Evolutionary conservation across 352 stramenopile genomes (phyloP).

Genomic region (Globisporangium yorkense): DNA sequence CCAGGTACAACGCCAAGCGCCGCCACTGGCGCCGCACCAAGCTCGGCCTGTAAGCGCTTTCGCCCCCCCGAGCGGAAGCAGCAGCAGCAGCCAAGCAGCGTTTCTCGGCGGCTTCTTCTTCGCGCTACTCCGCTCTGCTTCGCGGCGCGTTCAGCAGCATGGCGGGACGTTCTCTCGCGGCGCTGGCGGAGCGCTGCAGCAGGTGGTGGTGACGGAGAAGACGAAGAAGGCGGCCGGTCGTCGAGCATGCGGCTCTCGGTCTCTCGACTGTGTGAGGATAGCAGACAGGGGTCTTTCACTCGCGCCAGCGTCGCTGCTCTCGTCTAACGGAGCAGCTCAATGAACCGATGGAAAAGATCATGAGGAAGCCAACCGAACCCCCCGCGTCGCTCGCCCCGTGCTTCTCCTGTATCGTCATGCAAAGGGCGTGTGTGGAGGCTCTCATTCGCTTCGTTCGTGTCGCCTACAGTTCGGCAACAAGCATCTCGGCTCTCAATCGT

Average conservation of each 20-base stretch:
- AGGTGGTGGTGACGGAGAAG: not conserved
- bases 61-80: not conserved
- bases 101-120: not conserved
- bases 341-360: conserved; percentile 3
- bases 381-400: not conserved
- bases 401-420: not conserved
- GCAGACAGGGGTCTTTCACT: conserved; percentile 2
- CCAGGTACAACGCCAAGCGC: conserved; percentile 99
- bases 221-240: not conserved
- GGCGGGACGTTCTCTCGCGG: not conserved
- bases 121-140: not conserved
- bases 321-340: not conserved
- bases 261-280: not conserved
- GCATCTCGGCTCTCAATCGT: conserved; percentile 17
- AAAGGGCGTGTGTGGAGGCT: not conserved
- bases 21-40: conserved; percentile 99
- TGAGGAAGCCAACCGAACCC: conserved; percentile 1
- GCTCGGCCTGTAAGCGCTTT: conserved; percentile 96
- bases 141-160: not conserved
- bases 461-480: not conserved
- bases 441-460: not conserved
- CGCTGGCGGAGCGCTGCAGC: not conserved
- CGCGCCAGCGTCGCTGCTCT: not conserved
- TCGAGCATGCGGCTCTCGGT: not conserved
- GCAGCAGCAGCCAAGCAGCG: conserved; percentile 6